phyloP scores from a whole-genome alignment of 768 basidiomycete species.

The Tulasnella sp. region DNA sequence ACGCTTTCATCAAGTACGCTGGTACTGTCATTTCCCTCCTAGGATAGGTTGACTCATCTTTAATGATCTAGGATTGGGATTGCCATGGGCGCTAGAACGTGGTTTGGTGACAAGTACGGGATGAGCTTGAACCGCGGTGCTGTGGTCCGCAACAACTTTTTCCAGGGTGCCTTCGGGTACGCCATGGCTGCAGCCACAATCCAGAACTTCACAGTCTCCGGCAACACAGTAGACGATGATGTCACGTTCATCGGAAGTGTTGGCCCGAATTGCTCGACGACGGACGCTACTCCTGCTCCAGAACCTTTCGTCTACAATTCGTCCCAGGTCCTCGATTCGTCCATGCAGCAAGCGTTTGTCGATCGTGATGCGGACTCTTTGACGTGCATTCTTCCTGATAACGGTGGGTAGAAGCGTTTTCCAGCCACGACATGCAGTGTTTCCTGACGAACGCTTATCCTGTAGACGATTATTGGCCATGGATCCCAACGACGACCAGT shows the following conservation, averaged over 20 bases:
- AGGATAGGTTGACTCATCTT: background rate
- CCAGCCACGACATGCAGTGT: background rate
- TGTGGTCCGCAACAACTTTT: slow-evolving; percentile 40
- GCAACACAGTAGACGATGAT: slow-evolving; percentile 52
- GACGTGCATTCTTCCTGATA: slow-evolving; percentile 52
- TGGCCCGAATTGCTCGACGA: slow-evolving; percentile 50
- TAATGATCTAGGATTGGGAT: slow-evolving; percentile 50
- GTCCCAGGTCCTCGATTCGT: slow-evolving; percentile 31
- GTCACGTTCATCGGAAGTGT: slow-evolving; percentile 62
- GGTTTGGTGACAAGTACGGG: slow-evolving; percentile 52
- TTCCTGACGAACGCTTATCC: background rate
- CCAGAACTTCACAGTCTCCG: slow-evolving; percentile 51
- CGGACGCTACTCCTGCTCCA: slow-evolving; percentile 40
- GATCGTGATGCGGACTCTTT: slow-evolving; percentile 45
- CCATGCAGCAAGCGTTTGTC: slow-evolving; percentile 43
- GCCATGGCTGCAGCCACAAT: slow-evolving; percentile 57
- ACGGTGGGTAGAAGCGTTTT: slow-evolving; percentile 37
- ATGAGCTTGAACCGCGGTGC: slow-evolving; percentile 46
- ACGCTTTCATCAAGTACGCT: slow-evolving; percentile 60
- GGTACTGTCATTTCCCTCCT: background rate
- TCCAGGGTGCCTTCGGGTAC: slow-evolving; percentile 42
- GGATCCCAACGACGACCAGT: slow-evolving; percentile 30
- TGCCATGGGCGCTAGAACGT: slow-evolving; percentile 63
- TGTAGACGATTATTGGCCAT: slow-evolving; percentile 18
- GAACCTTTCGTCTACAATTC: slow-evolving; percentile 48